phyloP scores from a whole-genome alignment of 2,329 filamentous ascomycete species.

The Cercospora zeae-maydis region DNA sequence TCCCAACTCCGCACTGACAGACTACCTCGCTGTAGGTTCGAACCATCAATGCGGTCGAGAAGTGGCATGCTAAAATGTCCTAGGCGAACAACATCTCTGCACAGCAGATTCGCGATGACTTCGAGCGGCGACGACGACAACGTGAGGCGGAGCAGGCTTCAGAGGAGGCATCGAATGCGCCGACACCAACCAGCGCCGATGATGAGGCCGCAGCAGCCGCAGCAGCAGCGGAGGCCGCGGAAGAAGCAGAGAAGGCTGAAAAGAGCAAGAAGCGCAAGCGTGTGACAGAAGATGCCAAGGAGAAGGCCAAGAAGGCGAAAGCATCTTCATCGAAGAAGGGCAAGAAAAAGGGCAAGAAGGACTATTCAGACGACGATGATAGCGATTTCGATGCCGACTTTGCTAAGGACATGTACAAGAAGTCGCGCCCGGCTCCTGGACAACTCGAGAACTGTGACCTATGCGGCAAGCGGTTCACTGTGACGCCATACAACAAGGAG shows the following conservation, averaged over 20 bases:
- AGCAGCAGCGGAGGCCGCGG: slow-evolving; percentile 41
- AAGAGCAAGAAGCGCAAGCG: slow-evolving; percentile 56
- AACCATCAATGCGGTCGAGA: not conserved
- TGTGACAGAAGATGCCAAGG: slow-evolving; percentile 48
- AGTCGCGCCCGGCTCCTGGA: slow-evolving; percentile 63
- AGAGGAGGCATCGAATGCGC: slow-evolving; percentile 24
- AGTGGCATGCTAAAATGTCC: not conserved
- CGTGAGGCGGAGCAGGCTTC: slow-evolving; percentile 43
- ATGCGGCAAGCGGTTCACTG: slow-evolving; percentile 85
- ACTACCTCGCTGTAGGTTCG: slow-evolving; percentile 60
- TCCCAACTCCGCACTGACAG: slow-evolving; percentile 64
- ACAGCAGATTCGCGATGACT: slow-evolving; percentile 58
- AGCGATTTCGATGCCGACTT: slow-evolving; percentile 49
- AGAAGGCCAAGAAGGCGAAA: slow-evolving; percentile 41
- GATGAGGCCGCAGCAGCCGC: slow-evolving; percentile 34
- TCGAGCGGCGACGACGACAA: slow-evolving; percentile 52
- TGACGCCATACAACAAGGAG: slow-evolving; percentile 81
- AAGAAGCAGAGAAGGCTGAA: slow-evolving; percentile 37
- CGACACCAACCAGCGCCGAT: slow-evolving; percentile 35
- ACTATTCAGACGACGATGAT: slow-evolving; percentile 43
- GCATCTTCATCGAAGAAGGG: slow-evolving; percentile 42
- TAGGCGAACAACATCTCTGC: slow-evolving; percentile 71
- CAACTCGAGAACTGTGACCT: slow-evolving; percentile 85
- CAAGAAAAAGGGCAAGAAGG: slow-evolving; percentile 43
- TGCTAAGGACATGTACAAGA: slow-evolving; percentile 53